These are phyloP conservation scores for Lactarius hengduanensis DNA, from an alignment of 768 basidiomycete species.

Conservation along the genomic window DNA sequence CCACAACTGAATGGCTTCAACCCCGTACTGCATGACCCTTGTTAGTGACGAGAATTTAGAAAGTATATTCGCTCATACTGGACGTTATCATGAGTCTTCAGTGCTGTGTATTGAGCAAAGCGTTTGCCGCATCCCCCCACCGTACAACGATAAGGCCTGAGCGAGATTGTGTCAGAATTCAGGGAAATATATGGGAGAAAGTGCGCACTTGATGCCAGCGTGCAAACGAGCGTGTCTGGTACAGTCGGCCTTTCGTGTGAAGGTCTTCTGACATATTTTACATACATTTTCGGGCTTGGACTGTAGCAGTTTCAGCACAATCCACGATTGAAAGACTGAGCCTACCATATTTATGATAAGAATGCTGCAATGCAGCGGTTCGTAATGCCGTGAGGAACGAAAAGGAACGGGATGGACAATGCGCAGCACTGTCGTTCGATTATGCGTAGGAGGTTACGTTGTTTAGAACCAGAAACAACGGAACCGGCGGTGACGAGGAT, in stretches of 20 bases:
- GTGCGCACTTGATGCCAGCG: constrained; percentile 46
- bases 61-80: constrained; percentile 49
- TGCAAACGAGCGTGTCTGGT: constrained; percentile 56
- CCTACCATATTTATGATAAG: constrained; percentile 20
- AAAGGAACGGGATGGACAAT: constrained; percentile 19
- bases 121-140: constrained; percentile 45
- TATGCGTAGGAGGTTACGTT: constrained; percentile 13
- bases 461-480: constrained; percentile 27
- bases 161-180: constrained; percentile 1
- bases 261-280: constrained; percentile 45
- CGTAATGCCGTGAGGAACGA: constrained; percentile 19
- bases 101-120: constrained; percentile 59
- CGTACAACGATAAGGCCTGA: constrained; percentile 52
- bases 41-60: constrained; percentile 4
- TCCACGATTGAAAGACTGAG: neutral
- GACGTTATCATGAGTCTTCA: constrained; percentile 62
- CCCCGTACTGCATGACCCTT: constrained; percentile 29
- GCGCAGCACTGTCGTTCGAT: constrained; percentile 26
- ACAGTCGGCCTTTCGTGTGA: constrained; percentile 59
- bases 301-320: constrained; percentile 12
- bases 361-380: constrained; percentile 2
- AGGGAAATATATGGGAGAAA: neutral
- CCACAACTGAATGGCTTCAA: constrained; percentile 43
- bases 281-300: constrained; percentile 18
- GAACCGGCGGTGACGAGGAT: constrained; percentile 14